Evolutionary conservation across 352 stramenopile species (phyloP), one percentile per base, ranked within the genome.

Genomic region (Elongisporangium undulatum): DNA sequence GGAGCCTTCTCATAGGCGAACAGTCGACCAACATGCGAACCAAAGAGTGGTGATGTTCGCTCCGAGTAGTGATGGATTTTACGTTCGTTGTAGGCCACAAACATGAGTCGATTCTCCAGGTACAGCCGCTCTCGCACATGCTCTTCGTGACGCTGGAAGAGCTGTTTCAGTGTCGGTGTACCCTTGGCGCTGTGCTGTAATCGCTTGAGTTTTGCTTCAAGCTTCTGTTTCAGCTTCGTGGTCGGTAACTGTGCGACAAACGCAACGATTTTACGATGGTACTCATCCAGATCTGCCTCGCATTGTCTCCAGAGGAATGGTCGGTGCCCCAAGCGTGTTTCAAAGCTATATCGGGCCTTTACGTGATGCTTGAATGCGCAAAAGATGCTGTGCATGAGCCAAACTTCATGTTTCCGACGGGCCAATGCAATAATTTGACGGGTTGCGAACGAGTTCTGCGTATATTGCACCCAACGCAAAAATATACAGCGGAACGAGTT

Each of bases 81-180:
- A 8, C 84, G 84, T 59, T 93, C 76, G 22, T 74, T 77, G 68
- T 85, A 93, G 0, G 82, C 82, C 4, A 67, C 71, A 24, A 93
- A 80, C 76, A 93, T 88, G 39, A 93, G 67, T 0, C 82, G 82
- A 22, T 83, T 87, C 63, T 93, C 84, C 22, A 92, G 68, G 53
- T 65, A 71, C n/a, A 93, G 55, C 0, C 82, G 72, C 22, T 73
- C 60, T 6, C 76, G 74, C 1, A 90, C 74, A 49, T 87, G 76
- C 1, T 75, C 67, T 29, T 87, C 79, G 54, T 93, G 82, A 19
- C 64, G 55, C 53, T 84, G 67, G 62, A 92, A 89, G 16, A 87
- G 65, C 52, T 89, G 79, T 61, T 93, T 93, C 38, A 93, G 69
- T 12, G 84, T 90, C 23, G 84, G 84, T 0, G 75, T 76, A 1